A percentile compares a stretch with the other conserved stretches of the same genome.
phyloP scores from a whole-genome alignment of 306 rosid genomes.

The peach (Prunus persica) region DNA sequence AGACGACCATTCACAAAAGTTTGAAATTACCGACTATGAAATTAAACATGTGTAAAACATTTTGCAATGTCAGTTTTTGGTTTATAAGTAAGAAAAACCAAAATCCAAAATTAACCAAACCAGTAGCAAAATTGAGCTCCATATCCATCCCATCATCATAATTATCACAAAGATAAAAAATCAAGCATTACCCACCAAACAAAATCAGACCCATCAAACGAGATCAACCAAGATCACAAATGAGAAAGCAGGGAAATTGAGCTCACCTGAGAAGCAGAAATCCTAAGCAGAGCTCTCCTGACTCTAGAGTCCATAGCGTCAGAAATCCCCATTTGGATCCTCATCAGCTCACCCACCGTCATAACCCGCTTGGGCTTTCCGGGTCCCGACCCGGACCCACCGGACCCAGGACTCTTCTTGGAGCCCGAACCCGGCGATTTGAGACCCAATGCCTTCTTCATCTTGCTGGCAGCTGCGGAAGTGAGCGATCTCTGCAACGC shows the following conservation, averaged over 20 bases:
- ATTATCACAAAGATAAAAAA: neutral
- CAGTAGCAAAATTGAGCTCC: neutral
- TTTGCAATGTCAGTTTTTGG: neutral
- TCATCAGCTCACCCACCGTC: slow-evolving; percentile 95
- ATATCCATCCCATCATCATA: neutral
- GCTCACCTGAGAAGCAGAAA: slow-evolving; percentile 87
- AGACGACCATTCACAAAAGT: neutral
- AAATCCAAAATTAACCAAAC: neutral
- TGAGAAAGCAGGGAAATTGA: neutral
- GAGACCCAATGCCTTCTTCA: slow-evolving; percentile 91
- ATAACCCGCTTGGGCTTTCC: slow-evolving; percentile 64
- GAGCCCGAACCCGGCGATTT: slow-evolving; percentile 90
- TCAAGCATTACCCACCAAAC: neutral
- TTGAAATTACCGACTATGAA: neutral
- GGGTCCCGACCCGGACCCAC: slow-evolving; percentile 32
- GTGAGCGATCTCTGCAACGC: slow-evolving; percentile 87
- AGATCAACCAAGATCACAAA: slow-evolving; percentile 19
- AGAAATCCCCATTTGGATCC: slow-evolving; percentile 93
- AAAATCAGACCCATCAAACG: neutral
- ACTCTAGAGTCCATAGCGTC: slow-evolving; percentile 92
- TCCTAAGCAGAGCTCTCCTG: slow-evolving; percentile 79
- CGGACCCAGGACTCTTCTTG: slow-evolving; percentile 76
- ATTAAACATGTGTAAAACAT: neutral
- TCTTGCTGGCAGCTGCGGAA: slow-evolving; percentile 92
- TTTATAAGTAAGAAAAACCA: neutral